phyloP scores from a whole-genome alignment of 495 filamentous ascomycete genomes.

The Margaritispora aquatica region DNA sequence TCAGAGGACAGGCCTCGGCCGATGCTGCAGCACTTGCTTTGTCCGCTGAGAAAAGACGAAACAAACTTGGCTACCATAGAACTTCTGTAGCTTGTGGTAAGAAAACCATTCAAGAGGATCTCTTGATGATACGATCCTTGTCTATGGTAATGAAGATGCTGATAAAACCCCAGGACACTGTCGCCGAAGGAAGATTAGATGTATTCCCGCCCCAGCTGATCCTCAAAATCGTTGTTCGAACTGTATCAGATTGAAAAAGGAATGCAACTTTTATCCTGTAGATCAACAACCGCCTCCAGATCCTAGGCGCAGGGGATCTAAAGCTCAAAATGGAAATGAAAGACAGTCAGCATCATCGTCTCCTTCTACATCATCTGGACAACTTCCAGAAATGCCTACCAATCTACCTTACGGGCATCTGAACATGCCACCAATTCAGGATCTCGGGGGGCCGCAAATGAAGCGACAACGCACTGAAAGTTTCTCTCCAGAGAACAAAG shows the following conservation, averaged over 20 bases:
- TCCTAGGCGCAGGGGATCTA: constrained; percentile 20
- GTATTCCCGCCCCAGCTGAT: constrained; percentile 70
- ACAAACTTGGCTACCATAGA: constrained; percentile 95
- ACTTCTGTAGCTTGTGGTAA: constrained; percentile 97
- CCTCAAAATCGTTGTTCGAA: constrained; percentile 82
- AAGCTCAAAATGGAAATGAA: constrained; percentile 19
- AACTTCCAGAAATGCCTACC: constrained; percentile 35
- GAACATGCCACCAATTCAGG: constrained; percentile 41
- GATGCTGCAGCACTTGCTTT: constrained; percentile 30
- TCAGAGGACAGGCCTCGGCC: constrained; percentile 43
- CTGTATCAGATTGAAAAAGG: constrained; percentile 93
- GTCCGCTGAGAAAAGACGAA: constrained; percentile 79
- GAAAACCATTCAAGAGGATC: constrained; percentile 29
- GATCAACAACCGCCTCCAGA: constrained; percentile 66
- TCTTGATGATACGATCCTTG: background rate
- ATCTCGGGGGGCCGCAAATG: constrained; percentile 39
- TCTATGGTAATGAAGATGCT: constrained; percentile 7
- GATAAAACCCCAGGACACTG: constrained; percentile 65
- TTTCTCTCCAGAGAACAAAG: constrained; percentile 27
- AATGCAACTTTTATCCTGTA: constrained; percentile 90
- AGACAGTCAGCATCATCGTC: constrained; percentile 43
- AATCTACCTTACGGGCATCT: constrained; percentile 36
- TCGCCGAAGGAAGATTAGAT: constrained; percentile 91
- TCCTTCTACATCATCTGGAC: constrained; percentile 38
- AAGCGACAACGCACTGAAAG: constrained; percentile 28